Evolutionary conservation across 768 basidiomycete species (phyloP), one percentile per base, ranked within the genome.

Genomic region (Amanita pseudoporphyria): DNA sequence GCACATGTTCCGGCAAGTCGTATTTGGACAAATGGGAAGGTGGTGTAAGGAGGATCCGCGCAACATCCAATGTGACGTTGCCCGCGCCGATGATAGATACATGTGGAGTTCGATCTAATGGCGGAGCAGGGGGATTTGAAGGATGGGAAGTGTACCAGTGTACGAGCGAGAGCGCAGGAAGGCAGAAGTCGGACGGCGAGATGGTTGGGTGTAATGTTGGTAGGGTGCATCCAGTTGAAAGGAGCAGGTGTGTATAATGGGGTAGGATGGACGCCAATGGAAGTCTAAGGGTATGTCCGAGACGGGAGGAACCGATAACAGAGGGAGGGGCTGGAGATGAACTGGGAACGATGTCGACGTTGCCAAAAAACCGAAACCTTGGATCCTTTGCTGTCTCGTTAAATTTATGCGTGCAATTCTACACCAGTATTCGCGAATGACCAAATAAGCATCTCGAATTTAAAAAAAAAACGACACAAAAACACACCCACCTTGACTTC

Each of bases 321-420:
- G 41, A 18, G 22, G 41, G 22, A 13, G 35, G 22, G 14, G 37
- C 2, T 3, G 41, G 33, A 6, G 41, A 33, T 3, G 42, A 74
- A 1, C 70, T 53, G 4, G 62, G 60, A 2, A 68, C 71, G 47
- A 88, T 63, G 52, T 87, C 79, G 12, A 95, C 83, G 59, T 97
- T 96, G 31, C 94, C 96, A 64, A 95, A 95, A 68, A 91, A 97
- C 16, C 76, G 71, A 57, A 97, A 82, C 2, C 94, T 79, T 0
- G 79, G 69, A 59, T 98, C 93, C n/a, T 64, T 54, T 0, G 91
- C 88, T 1, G 82, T 76, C 22, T 73, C 69, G 60, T 95, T 90
- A 57, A 99, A 98, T 71, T 95, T 97, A 67, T 95, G 81, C 19
- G 86, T 91, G 67, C 93, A 96, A 65, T 98, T 98, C 94, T 97